These are phyloP conservation scores for Termitomyces sp. DNA, from an alignment of 768 basidiomycete species.

Conservation along the genomic window DNA sequence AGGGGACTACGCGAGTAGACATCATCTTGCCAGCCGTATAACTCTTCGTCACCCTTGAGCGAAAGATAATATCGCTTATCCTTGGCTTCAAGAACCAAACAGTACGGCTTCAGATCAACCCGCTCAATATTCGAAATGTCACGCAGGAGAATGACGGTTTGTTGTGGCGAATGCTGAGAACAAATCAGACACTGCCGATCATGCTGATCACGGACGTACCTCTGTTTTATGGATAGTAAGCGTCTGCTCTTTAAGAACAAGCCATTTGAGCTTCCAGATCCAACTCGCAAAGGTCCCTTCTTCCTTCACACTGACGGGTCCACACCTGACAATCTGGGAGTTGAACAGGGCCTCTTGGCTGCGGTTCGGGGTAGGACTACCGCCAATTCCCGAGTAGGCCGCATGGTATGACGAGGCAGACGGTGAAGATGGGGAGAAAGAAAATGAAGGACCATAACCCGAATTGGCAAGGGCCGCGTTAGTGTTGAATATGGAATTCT, in stretches of 20 bases:
- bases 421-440: slow-evolving; percentile 45
- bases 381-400: slow-evolving; percentile 81
- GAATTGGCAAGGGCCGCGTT: slow-evolving; percentile 45
- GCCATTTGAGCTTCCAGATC: slow-evolving; percentile 89
- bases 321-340: slow-evolving; percentile 58
- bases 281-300: slow-evolving; percentile 84
- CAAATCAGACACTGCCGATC: not conserved
- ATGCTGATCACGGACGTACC: slow-evolving; percentile 43
- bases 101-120: slow-evolving; percentile 93
- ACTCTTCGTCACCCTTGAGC: slow-evolving; percentile 90
- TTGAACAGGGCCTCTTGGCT: slow-evolving; percentile 30
- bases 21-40: slow-evolving; percentile 99
- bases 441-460: slow-evolving; percentile 60
- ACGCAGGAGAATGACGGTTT: slow-evolving; percentile 59
- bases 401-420: slow-evolving; percentile 59
- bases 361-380: slow-evolving; percentile 72
- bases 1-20: slow-evolving; percentile 89
- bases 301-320: slow-evolving; percentile 87
- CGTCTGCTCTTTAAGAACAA: slow-evolving; percentile 77
- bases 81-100: slow-evolving; percentile 81
- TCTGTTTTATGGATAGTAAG: slow-evolving; percentile 89
- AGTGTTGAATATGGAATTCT: slow-evolving; percentile 26
- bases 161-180: slow-evolving; percentile 47
- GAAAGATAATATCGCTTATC: slow-evolving; percentile 80
- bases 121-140: slow-evolving; percentile 89